Conservation (phyloP, 176 grass and related monocot genomes). For the Urochloa ruziziensis region DNA sequence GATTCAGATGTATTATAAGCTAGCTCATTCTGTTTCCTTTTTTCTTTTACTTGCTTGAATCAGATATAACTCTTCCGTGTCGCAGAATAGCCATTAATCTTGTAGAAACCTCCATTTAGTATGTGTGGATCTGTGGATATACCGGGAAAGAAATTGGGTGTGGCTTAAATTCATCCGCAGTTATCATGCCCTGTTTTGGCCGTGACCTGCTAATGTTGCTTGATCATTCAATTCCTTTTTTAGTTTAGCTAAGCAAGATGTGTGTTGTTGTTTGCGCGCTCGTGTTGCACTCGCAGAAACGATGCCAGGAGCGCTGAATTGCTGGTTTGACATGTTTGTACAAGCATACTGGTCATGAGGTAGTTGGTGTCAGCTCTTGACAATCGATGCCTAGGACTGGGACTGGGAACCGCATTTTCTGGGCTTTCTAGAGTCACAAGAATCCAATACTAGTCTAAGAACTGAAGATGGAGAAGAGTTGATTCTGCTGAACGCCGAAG, state of each 20-base stretch:
- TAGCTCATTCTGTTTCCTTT: conserved; percentile 19
- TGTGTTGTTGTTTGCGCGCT: background rate
- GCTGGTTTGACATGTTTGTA: background rate
- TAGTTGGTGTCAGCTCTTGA: background rate
- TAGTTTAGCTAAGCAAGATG: background rate
- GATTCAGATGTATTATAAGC: conserved; percentile 70
- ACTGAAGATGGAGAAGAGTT: too few species aligned
- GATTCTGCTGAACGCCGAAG: too few species aligned
- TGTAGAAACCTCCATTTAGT: background rate
- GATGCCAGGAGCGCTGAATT: background rate
- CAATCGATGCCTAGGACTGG: background rate
- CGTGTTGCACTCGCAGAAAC: background rate
- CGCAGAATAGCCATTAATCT: conserved; percentile 45
- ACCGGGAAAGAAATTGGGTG: conserved; percentile 9
- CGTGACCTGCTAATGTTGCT: background rate
- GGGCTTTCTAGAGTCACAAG: too few species aligned
- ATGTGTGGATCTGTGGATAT: conserved; percentile 23
- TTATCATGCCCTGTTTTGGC: background rate
- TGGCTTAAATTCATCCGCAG: conserved; percentile 10
- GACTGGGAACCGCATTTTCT: too few species aligned
- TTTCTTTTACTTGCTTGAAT: background rate
- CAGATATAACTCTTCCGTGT: conserved; percentile 7
- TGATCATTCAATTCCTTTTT: background rate
- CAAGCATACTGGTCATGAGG: background rate
- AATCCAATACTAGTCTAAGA: too few species aligned